These are phyloP conservation scores for Populus hybrid DNA, from an alignment of 441 rosid species.

Conservation along the genomic window DNA sequence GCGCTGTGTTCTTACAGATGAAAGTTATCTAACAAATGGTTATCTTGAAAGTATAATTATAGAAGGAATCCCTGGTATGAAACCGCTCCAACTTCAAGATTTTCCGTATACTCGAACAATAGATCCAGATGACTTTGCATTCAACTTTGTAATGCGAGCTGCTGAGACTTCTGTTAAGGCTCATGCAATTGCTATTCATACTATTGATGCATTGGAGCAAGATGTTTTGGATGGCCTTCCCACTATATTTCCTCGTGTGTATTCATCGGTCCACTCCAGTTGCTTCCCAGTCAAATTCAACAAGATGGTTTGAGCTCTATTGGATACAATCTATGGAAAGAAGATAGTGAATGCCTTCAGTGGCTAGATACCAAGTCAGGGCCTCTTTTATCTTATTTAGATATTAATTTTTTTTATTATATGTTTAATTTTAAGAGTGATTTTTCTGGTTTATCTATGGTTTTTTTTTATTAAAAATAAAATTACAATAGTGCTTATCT, in stretches of 20 bases:
- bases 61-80: not conserved
- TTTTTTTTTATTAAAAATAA: too few relatives aligned
- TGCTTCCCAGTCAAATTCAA: not conserved
- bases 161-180: not conserved
- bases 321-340: not conserved
- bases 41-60: not conserved
- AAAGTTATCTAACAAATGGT: not conserved
- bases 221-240: not conserved
- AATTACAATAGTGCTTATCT: too few relatives aligned
- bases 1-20: too few relatives aligned
- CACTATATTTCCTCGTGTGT: not conserved
- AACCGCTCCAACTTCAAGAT: not conserved
- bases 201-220: not conserved
- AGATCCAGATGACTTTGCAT: not conserved
- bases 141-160: not conserved
- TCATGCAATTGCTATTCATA: not conserved
- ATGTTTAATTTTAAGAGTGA: too few relatives aligned
- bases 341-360: not conserved
- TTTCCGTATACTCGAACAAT: not conserved
- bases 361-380: not conserved
- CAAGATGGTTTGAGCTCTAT: not conserved
- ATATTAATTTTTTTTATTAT: too few relatives aligned
- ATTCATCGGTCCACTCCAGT: not conserved
- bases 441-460: too few relatives aligned
- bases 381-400: too few relatives aligned